Percentiles rank a stretch among this genome's conserved stretches.
Conservation (phyloP, 768 basidiomycete species). For the Mrakia gelida region DNA sequence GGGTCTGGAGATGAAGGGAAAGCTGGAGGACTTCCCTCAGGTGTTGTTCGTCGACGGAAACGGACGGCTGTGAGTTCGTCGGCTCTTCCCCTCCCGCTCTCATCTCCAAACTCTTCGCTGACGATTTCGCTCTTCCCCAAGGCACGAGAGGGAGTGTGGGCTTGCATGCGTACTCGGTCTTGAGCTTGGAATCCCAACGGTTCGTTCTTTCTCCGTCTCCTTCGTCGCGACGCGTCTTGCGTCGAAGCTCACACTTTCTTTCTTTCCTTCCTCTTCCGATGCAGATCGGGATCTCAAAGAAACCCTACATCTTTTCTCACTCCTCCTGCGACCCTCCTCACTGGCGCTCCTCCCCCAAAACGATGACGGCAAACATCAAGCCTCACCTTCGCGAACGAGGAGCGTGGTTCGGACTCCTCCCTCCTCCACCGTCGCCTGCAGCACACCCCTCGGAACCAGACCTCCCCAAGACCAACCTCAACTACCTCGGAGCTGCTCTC, state of each 20-base stretch:
- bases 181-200: slow-evolving; percentile 1
- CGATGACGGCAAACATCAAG: background rate
- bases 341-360: background rate
- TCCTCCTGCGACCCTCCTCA: background rate
- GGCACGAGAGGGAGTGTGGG: slow-evolving; percentile 9
- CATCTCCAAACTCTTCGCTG: background rate
- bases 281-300: slow-evolving; percentile 16
- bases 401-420: background rate
- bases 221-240: background rate
- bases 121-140: background rate
- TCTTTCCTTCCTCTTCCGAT: background rate
- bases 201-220: background rate
- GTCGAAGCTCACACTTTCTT: background rate
- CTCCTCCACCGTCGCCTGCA: background rate
- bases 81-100: background rate
- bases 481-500: background rate
- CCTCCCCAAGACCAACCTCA: background rate
- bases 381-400: background rate
- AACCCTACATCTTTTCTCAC: slow-evolving; percentile 1
- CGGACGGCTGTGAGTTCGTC: slow-evolving; percentile 5
- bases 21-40: background rate
- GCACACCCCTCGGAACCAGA: background rate
- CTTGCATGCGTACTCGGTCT: background rate
- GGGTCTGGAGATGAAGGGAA: background rate
- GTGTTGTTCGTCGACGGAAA: slow-evolving; percentile 18